phyloP scores from a whole-genome alignment of 192 early-diverging fungal genomes.

The Umbelopsis vinacea region DNA sequence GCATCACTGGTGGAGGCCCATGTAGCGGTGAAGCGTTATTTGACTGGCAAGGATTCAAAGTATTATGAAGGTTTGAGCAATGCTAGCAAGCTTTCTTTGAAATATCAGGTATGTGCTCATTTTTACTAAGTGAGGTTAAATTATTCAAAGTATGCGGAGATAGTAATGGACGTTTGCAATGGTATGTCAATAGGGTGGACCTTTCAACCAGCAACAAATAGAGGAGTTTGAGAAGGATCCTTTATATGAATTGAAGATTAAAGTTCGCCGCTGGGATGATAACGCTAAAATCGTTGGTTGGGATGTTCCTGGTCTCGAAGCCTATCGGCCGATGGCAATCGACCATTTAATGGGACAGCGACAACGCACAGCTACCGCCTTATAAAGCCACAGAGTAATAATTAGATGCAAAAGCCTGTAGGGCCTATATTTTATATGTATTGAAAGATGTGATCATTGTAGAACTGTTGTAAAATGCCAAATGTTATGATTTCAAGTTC shows the following conservation, averaged over 20 bases:
- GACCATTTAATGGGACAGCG: conserved; percentile 37
- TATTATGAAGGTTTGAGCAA: conserved; percentile 53
- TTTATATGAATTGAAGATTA: conserved; percentile 55
- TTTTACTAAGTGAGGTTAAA: not conserved
- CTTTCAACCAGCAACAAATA: conserved; percentile 47
- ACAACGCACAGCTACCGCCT: not conserved
- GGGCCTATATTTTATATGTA: not conserved
- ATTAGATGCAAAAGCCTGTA: not conserved
- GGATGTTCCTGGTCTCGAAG: conserved; percentile 48
- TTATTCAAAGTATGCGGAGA: not conserved
- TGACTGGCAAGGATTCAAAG: conserved; percentile 49
- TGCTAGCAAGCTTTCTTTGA: conserved; percentile 57
- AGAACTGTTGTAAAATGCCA: not conserved
- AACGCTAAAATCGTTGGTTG: conserved; percentile 48
- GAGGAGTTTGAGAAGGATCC: conserved; percentile 53
- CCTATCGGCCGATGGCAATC: conserved; percentile 48
- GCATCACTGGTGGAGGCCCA: conserved; percentile 58
- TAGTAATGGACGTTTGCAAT: not conserved
- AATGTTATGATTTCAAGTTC: not conserved
- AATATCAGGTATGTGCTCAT: conserved; percentile 42
- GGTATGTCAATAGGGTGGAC: conserved; percentile 38
- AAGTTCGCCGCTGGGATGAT: conserved; percentile 60
- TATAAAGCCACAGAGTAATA: not conserved
- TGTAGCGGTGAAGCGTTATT: conserved; percentile 61
- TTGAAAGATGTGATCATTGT: not conserved